Evolutionary conservation across 305 asterid genomes (phyloP), one percentile per base, ranked within the genome.

Genomic region (Fraxinus greggii): DNA sequence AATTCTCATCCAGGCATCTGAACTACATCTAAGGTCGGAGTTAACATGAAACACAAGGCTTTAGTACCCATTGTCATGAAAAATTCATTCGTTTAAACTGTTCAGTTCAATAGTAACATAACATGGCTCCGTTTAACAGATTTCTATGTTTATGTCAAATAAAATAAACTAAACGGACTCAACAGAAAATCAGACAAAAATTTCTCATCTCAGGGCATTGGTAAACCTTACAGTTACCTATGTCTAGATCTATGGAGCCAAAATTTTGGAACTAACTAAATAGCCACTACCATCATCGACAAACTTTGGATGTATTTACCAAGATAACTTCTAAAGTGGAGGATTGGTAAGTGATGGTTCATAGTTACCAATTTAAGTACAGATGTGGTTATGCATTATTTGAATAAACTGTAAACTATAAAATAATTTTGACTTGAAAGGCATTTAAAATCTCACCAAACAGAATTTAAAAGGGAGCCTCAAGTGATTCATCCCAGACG

Each of bases 401-500:
- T 9, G 38, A 29, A 29, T 29, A 15, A 70, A 72, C 26, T 72
- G 42, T 72, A 2, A 72, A 31, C 76, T 32, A 33, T 15, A n/a
- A 31, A 70, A 70, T 67, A 70, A 29, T 29, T 24, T 72, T 31
- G 76, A 31, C 24, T 72, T 72, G 76, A 40, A 80, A 75, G 76
- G 77, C 72, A 24, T 80, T 23, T 7, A 56, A 56, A 56, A 56
- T 7, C 97, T 86, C 83, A 92, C 96, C 90, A 79, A 80, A 81
- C 82, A 86, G 84, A 85, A 87, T 83, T 94, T 88, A 95, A 83
- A 95, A 95, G 6, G 99, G 99, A 88, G 99, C 97, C 89, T 95
- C 99, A 76, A 95, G 97, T 33, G 99, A 92, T 86, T 94, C 97
- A 89, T 97, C 99, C 99, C 99, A 97, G 77, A 93, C 97, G 89